phyloP scores from a whole-genome alignment of 805 yeast genomes.

The Candida stauntonica region DNA sequence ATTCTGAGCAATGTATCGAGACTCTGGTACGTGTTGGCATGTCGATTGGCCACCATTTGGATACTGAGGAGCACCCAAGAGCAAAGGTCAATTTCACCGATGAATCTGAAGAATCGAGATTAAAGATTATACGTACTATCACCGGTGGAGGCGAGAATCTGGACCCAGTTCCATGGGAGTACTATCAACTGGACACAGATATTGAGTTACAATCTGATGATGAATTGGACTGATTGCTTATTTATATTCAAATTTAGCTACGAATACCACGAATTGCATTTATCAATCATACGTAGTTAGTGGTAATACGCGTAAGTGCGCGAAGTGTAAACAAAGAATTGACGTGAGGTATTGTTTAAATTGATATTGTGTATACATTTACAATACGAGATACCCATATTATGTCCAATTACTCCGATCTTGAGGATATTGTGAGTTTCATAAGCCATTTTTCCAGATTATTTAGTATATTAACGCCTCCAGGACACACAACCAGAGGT shows the following conservation, averaged over 20 bases:
- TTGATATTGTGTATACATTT: too few relatives aligned
- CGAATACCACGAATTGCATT: background rate
- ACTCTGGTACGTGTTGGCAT: conserved; percentile 87
- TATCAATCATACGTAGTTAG: too few relatives aligned
- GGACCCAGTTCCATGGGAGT: conserved; percentile 25
- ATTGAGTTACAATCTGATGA: conserved; percentile 1
- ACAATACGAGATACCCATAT: too few relatives aligned
- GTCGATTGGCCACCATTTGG: conserved; percentile 76
- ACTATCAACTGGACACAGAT: conserved; percentile 18
- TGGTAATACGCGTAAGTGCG: too few relatives aligned
- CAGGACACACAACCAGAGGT: conserved; percentile 33
- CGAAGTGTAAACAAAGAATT: conserved; percentile 1
- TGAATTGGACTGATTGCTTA: background rate
- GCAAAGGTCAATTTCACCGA: conserved; percentile 41
- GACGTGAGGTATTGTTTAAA: background rate
- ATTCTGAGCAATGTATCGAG: conserved; percentile 68
- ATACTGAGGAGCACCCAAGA: conserved; percentile 45
- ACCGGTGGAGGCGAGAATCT: conserved; percentile 46
- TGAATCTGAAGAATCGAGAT: conserved; percentile 42
- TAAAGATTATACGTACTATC: conserved; percentile 50
- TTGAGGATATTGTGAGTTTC: conserved; percentile 4
- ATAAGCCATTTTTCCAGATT: too few relatives aligned
- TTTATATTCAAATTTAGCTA: too few relatives aligned
- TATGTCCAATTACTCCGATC: conserved; percentile 3
- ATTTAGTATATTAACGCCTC: too few relatives aligned